These are phyloP conservation scores for Phytophthora pseudosyringae DNA, from an alignment of 352 stramenopile species.

Conservation along the genomic window DNA sequence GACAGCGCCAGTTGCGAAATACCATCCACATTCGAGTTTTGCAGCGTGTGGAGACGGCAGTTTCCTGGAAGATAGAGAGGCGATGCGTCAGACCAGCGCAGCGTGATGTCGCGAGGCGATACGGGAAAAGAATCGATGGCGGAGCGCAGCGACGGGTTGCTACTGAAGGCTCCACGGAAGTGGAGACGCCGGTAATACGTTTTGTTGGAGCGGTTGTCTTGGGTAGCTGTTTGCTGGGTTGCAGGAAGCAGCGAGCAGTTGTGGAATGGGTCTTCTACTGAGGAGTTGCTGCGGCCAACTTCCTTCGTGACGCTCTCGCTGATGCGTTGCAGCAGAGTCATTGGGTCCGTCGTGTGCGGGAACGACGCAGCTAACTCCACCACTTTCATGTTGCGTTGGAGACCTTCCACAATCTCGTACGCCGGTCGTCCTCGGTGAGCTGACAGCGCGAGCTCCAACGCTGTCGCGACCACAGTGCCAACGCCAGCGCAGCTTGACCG, in stretches of 20 bases:
- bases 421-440: conserved; percentile 40
- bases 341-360: conserved; percentile 43
- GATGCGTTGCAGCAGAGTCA: conserved; percentile 36
- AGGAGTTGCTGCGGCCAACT: conserved; percentile 7
- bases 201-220: conserved; percentile 15
- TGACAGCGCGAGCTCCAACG: conserved; percentile 60
- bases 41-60: conserved; percentile 36
- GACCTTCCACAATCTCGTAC: conserved; percentile 55
- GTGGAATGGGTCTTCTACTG: conserved; percentile 25
- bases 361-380: conserved; percentile 57
- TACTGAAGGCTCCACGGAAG: conserved; percentile 54
- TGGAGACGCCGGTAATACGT: conserved; percentile 53
- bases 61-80: conserved; percentile 29
- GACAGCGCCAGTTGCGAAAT: conserved; percentile 59
- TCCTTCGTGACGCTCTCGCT: conserved; percentile 26
- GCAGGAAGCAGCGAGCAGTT: conserved; percentile 54
- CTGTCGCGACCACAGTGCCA: conserved; percentile 48
- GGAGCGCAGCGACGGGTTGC: conserved; percentile 28
- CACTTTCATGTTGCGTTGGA: conserved; percentile 63
- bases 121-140: conserved; percentile 37
- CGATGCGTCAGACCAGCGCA: conserved; percentile 46
- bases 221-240: conserved; percentile 17
- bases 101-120: conserved; percentile 35
- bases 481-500: conserved; percentile 39
- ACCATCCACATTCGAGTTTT: conserved; percentile 39